Percentiles rank a stretch among this genome's conserved stretches.
Evolutionary conservation across 306 rosid genomes (phyloP).

Genomic region (Rubus parviflorus): DNA sequence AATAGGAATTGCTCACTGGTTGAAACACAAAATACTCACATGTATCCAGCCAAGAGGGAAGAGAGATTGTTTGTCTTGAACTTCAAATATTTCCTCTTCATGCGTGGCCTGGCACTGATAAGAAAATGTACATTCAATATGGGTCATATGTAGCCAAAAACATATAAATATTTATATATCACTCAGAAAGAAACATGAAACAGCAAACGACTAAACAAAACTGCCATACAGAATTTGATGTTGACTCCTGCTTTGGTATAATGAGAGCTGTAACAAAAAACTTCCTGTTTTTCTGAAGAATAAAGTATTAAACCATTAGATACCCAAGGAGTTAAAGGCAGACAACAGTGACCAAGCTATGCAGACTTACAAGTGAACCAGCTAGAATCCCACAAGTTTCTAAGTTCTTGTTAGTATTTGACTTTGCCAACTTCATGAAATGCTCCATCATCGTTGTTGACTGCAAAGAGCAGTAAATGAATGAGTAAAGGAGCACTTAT

Average conservation of each 20-base stretch:
- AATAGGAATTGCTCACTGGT: background rate
- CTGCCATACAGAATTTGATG: constrained; percentile 76
- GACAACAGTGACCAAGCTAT: constrained; percentile 5
- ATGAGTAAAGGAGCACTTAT: constrained; percentile 19
- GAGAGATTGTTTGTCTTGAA: constrained; percentile 86
- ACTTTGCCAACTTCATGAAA: constrained; percentile 87
- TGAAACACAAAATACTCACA: constrained; percentile 53
- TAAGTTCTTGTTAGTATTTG: constrained; percentile 79
- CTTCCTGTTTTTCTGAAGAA: constrained; percentile 82
- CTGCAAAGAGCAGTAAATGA: constrained; percentile 50
- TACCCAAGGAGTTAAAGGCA: background rate
- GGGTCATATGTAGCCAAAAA: background rate
- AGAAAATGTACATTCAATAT: constrained; percentile 25
- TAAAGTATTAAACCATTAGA: constrained; percentile 22
- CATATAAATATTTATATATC: background rate
- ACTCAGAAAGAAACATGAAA: constrained; percentile 20
- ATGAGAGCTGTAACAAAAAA: constrained; percentile 86
- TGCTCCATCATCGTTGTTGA: constrained; percentile 85
- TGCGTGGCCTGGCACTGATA: constrained; percentile 87
- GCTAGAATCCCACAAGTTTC: constrained; percentile 97
- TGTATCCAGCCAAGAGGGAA: constrained; percentile 99
- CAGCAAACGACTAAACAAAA: constrained; percentile 21
- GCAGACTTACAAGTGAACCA: constrained; percentile 85
- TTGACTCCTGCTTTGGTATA: constrained; percentile 94
- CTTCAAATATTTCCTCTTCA: constrained; percentile 98